Percentiles rank a stretch among this genome's conserved stretches.
phyloP scores from a whole-genome alignment of 352 stramenopile species.

The Phytophthora podocarpi region DNA sequence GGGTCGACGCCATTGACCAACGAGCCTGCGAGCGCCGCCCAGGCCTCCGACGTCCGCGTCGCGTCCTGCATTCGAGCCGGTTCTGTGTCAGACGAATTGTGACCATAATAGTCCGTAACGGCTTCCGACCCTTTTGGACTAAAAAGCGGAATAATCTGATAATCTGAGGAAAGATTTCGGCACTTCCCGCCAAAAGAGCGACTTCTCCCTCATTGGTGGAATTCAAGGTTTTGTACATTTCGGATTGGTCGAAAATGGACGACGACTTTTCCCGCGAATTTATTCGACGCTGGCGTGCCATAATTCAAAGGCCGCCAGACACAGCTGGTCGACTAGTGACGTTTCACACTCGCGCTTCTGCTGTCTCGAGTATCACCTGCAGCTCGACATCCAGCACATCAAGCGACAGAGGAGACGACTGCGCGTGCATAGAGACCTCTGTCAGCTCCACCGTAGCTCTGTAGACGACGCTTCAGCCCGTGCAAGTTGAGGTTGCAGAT shows the following conservation, averaged over 20 bases:
- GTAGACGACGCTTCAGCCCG: conserved; percentile 5
- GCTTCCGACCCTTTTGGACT: background rate
- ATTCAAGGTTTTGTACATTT: background rate
- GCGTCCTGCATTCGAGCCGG: conserved; percentile 17
- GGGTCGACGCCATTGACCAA: background rate
- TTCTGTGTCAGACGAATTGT: conserved; percentile 7
- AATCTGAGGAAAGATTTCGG: background rate
- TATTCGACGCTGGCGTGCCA: conserved; percentile 21
- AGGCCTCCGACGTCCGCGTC: conserved; percentile 1
- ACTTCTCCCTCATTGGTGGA: conserved; percentile 18
- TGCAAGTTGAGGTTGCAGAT: background rate
- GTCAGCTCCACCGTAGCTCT: background rate
- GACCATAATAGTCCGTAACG: background rate
- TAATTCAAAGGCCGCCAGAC: conserved; percentile 14
- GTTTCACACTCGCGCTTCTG: background rate
- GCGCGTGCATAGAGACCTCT: background rate
- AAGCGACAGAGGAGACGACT: conserved; percentile 7
- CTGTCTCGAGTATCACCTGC: background rate
- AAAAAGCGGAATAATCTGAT: no score
- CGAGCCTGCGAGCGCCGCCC: background rate
- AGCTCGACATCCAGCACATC: background rate
- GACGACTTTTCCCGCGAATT: conserved; percentile 20
- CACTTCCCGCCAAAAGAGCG: conserved; percentile 11
- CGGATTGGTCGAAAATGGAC: conserved; percentile 1
- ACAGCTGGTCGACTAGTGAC: background rate